Evolutionary conservation across 768 basidiomycete genomes (phyloP).

Genomic region (Russula virescens): DNA sequence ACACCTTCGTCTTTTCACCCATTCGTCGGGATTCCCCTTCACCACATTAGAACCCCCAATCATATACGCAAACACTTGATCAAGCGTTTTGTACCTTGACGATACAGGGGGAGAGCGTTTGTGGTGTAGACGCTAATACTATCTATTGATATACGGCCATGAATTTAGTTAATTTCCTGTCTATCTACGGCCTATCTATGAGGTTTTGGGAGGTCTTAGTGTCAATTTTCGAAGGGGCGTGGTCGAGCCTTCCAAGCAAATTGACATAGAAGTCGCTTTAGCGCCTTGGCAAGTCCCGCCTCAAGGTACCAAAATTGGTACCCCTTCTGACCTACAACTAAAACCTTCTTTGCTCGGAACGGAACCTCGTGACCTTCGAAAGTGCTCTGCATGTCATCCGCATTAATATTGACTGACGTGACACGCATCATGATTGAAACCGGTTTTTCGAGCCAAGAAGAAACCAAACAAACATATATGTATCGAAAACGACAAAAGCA

Average conservation of each 20-base stretch:
- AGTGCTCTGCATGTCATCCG: neutral
- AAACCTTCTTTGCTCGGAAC: neutral
- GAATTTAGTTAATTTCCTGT: constrained; percentile 11
- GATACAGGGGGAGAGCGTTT: neutral
- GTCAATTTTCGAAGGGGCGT: neutral
- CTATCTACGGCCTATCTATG: constrained; percentile 16
- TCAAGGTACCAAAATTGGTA: neutral
- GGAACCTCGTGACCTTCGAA: too few relatives aligned
- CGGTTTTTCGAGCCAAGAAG: too few relatives aligned
- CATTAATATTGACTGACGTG: neutral
- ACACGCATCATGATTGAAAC: neutral
- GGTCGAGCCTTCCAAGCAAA: neutral
- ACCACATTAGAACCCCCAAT: neutral
- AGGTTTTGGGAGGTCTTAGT: neutral
- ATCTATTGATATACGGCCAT: neutral
- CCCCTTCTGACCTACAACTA: too few relatives aligned
- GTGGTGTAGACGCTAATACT: neutral
- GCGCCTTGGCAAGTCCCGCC: neutral
- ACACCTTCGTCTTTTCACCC: neutral
- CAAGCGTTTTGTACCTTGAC: neutral
- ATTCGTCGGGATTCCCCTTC: neutral
- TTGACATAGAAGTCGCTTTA: neutral
- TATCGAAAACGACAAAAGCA: too few relatives aligned
- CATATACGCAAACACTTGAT: too few relatives aligned
- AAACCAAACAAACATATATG: too few relatives aligned